Evolutionary conservation across 1,284 basidiomycete species (phyloP).

Genomic region (Xerocomus cyaneibrunnescens): DNA sequence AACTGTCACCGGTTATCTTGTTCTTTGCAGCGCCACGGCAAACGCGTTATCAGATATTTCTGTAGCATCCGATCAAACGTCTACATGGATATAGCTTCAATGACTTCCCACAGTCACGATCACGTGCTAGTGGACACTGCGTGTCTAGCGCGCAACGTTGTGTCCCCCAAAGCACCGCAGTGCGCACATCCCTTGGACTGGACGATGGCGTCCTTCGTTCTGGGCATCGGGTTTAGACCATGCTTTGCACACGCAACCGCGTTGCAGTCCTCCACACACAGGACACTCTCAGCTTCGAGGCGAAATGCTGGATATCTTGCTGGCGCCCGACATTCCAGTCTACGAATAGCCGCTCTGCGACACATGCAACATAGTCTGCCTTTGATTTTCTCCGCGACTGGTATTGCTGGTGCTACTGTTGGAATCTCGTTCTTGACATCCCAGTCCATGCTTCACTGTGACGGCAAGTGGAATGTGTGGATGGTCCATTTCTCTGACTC

Average conservation of each 20-base stretch:
- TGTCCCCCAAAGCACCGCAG: no score
- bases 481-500: background rate
- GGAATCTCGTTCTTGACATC: constrained; percentile 31
- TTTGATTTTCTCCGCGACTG: constrained; percentile 23
- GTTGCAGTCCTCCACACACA: background rate
- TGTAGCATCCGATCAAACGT: no score
- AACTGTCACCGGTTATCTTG: no score
- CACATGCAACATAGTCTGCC: constrained; percentile 11
- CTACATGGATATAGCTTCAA: no score
- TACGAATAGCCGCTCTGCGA: background rate
- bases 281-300: constrained; percentile 3
- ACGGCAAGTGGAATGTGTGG: constrained; percentile 33
- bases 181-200: no score
- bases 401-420: constrained; percentile 39
- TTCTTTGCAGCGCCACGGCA: no score
- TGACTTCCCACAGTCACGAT: no score
- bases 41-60: no score
- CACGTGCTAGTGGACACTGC: no score
- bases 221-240: constrained; percentile 18
- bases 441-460: constrained; percentile 37
- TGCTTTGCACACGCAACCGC: background rate
- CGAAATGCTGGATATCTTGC: background rate
- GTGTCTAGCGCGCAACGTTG: no score
- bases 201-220: constrained; percentile 9
- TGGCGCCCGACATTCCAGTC: background rate